Conservation (phyloP, 1,284 basidiomycete genomes). For the Tilletia horrida region DNA sequence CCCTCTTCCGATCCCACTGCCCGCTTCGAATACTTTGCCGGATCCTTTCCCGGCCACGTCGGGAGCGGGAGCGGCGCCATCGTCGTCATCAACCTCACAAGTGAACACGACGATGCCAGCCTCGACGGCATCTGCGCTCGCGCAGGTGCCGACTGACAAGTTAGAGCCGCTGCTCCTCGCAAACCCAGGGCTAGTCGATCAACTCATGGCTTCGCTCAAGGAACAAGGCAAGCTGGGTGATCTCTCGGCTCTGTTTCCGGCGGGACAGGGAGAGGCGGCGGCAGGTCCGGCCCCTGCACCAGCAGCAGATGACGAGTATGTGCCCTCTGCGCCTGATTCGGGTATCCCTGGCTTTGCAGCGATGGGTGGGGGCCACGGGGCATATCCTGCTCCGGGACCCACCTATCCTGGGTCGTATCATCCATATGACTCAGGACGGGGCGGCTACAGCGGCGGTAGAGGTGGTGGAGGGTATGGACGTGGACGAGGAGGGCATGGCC, state of each 20-base stretch:
- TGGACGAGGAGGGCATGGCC: too few relatives aligned
- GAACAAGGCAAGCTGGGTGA: neutral
- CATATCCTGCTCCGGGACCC: too few relatives aligned
- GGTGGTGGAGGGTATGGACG: too few relatives aligned
- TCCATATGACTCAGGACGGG: too few relatives aligned
- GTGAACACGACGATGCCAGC: constrained; percentile 2
- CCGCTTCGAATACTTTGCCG: neutral
- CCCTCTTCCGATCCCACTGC: too few relatives aligned
- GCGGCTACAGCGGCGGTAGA: too few relatives aligned
- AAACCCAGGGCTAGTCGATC: constrained; percentile 22
- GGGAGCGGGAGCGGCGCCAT: neutral
- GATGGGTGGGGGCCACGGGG: neutral
- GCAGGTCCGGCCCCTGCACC: neutral
- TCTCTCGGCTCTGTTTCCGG: neutral
- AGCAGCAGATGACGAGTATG: neutral
- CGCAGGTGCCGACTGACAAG: constrained; percentile 4
- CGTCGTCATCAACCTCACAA: neutral
- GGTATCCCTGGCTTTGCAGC: neutral
- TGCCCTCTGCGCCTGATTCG: neutral
- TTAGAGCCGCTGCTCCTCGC: constrained; percentile 18
- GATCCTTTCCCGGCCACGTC: neutral
- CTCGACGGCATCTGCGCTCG: constrained; percentile 1
- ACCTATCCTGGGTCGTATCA: too few relatives aligned
- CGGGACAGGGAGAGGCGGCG: neutral
- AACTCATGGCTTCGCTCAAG: constrained; percentile 18